These are phyloP conservation scores for Baudoinia panamericana DNA, from an alignment of 495 filamentous ascomycete genomes.

Conservation along the genomic window DNA sequence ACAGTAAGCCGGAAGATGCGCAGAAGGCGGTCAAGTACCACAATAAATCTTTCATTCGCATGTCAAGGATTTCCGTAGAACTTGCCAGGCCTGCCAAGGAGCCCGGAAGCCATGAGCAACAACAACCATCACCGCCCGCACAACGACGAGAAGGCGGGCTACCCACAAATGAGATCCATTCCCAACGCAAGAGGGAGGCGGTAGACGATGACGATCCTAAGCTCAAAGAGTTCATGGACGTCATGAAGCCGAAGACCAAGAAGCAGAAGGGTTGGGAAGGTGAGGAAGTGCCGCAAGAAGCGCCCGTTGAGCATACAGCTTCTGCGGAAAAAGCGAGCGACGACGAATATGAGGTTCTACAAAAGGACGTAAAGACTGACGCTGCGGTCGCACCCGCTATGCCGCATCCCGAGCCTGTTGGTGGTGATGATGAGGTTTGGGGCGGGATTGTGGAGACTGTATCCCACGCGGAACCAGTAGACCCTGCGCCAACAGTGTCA, in stretches of 20 bases:
- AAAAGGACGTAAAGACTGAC: conserved; percentile 33
- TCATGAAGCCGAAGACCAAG: conserved; percentile 61
- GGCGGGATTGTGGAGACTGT: background rate
- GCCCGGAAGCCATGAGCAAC: conserved; percentile 16
- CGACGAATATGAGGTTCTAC: conserved; percentile 52
- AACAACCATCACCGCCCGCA: background rate
- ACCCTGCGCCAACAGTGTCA: conserved; percentile 33
- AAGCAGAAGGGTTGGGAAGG: conserved; percentile 55
- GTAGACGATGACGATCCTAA: conserved; percentile 50
- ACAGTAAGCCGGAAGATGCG: conserved; percentile 70
- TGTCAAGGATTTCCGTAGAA: conserved; percentile 91
- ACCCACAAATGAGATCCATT: background rate
- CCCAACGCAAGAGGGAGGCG: conserved; percentile 39
- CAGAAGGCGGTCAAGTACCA: conserved; percentile 78
- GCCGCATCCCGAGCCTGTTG: background rate
- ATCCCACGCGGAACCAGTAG: background rate
- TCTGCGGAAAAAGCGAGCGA: conserved; percentile 42
- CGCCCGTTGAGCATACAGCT: background rate
- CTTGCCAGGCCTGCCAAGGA: conserved; percentile 62
- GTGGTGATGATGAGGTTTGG: background rate
- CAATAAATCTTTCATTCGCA: conserved; percentile 85
- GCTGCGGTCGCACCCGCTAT: no score
- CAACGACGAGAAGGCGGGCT: background rate
- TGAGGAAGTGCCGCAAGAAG: conserved; percentile 32
- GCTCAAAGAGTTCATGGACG: conserved; percentile 71